Base-by-base conservation (phyloP, 208 protist genomes). In the Trypanosoma melophagium region DNA sequence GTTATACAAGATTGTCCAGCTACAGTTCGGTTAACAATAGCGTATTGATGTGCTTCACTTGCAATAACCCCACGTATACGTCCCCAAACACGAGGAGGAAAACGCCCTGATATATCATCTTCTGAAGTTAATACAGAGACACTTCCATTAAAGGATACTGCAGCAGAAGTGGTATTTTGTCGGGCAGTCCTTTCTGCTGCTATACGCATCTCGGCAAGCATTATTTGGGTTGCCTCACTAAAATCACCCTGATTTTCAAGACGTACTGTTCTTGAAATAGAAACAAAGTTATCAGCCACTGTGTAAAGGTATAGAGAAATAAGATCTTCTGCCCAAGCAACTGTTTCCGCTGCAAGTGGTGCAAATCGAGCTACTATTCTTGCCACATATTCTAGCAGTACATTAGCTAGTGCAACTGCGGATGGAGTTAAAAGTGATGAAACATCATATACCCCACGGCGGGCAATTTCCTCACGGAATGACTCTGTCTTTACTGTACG, bases 251-350 rank as follows among this genome's bases (percentile, higher is more conserved):
- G 90, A 41, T 89, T 58, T 69, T 93, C 86, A 51, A 95, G 73
- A 8, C 73, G 80, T 51, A 92, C 83, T 25, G 52, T 79, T 44
- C 83, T 74, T 1, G 90, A 93, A 49, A 92, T 77, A 19, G 87
- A 93, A 40, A 95, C 85, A 68, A 95, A 95, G 76, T 83, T 95
- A 71, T 92, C 90, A 41, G 84, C 76, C 12, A 92, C 81, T 21
- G 80, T 88, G 77, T 89, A 93, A n/a, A 90, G 77, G 60, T 91
- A 93, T 16, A 92, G 64, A 56, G 68, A 62, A 54, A 90, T 60
- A 54, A 92, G 70, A 62, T 92, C 83, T 51, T 89, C 80, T 59
- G 76, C 81, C 86, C 90, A 93, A 56, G 35, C 60, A 28, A 95
- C 65, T 35, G 91, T 84, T 45, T 90, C 81, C 2, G 80, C 53